Conservation (phyloP, 73 alveolate genomes). For the Breviolum minutum region DNA sequence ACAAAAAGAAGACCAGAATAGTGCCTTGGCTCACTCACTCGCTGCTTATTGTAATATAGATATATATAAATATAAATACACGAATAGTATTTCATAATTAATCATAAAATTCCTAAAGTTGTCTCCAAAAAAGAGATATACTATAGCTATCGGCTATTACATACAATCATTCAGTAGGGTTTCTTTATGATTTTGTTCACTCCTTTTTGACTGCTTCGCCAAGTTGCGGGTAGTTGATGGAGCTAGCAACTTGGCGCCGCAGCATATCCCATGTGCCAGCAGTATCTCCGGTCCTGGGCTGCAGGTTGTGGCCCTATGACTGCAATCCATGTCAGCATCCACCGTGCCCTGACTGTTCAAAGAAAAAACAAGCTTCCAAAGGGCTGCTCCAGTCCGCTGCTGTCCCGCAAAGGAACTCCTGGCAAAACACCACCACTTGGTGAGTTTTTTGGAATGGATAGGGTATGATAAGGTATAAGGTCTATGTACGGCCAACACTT, state of each 20-base stretch:
- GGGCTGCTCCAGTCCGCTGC: slow-evolving; percentile 69
- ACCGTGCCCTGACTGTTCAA: background rate
- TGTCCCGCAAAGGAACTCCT: slow-evolving; percentile 82
- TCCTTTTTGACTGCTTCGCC: background rate
- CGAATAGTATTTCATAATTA: too few relatives aligned
- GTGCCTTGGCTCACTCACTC: too few relatives aligned
- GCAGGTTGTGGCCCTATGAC: background rate
- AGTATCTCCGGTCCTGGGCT: slow-evolving; percentile 59
- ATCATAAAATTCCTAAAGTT: too few relatives aligned
- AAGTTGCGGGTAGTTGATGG: slow-evolving; percentile 69
- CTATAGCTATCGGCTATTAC: too few relatives aligned
- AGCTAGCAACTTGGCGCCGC: slow-evolving; percentile 75
- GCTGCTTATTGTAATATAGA: too few relatives aligned
- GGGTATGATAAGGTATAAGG: too few relatives aligned
- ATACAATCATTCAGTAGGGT: too few relatives aligned
- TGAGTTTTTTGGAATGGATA: too few relatives aligned
- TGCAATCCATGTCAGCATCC: background rate
- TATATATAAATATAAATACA: too few relatives aligned
- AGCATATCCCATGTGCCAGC: slow-evolving; percentile 71
- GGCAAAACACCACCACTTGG: background rate
- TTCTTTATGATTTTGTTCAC: too few relatives aligned
- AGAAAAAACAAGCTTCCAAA: slow-evolving; percentile 8
- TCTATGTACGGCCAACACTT: background rate
- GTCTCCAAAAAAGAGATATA: too few relatives aligned
- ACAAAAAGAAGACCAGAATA: too few relatives aligned